Base-by-base conservation (phyloP, 257 asterid species). In the Fraxinus cuspidata region DNA sequence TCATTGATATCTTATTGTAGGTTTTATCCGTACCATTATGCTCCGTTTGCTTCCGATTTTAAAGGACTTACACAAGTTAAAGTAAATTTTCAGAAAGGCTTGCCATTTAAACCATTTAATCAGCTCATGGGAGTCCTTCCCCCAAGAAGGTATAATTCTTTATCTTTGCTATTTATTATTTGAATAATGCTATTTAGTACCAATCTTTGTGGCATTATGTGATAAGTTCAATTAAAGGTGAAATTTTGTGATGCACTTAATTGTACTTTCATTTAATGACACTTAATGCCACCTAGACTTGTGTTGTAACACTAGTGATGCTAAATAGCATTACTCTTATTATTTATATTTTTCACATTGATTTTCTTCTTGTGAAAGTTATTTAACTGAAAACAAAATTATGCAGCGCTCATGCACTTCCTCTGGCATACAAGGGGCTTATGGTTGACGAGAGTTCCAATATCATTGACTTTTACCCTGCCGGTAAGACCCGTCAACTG, bases 71-170 rank as follows among this genome's bases (percentile, higher is more conserved):
- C 90, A 8, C 90, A 83, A 42, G 19, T 75, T 13, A 85, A 79
- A 7, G 79, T 84, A 74, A 77, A 77, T 60, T 90, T 90, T 81
- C 76, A 71, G 44, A 82, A 84, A 75, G 91, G 91, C 49, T 38
- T 63, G 0, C 97, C 97, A 6, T 86, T 92, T 68, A 83, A 84
- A 72, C 92, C 96, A 0, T 87, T 88, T 51, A 92, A 90, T 53
- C 96, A 92, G 72, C 88, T 92, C 1, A 77, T 92, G 94, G 93
- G 83, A 2, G 94, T 90, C 21, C 90, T 92, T 51, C 96, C 95
- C 10, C 91, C 93, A 0, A 60, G 77, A 75, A 91, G 97, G 97
- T 91, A 56, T 25, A 1, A 37, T 44, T 67, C 44, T 12, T 51
- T 35, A 8, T 71, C 35, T 21, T 69, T 53, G 13, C 72, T 72